These are phyloP conservation scores for Boletus rubescentipes DNA, from an alignment of 768 basidiomycete genomes.

Conservation along the genomic window DNA sequence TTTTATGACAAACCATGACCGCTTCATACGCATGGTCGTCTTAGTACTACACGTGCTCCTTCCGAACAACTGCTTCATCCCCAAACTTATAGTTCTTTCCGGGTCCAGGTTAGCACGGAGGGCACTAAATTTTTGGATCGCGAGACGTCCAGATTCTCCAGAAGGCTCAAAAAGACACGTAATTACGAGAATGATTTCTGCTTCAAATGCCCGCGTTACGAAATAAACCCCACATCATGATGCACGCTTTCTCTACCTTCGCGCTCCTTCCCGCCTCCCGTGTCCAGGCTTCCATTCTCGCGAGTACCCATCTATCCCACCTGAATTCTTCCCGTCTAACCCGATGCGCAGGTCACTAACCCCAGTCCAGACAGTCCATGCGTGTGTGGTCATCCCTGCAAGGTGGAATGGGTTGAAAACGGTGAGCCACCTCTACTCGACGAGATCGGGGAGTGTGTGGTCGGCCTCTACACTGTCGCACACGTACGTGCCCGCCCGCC, in stretches of 20 bases:
- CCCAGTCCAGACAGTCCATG: constrained; percentile 47
- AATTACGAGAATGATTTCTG: too few species aligned
- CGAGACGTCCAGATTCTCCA: too few species aligned
- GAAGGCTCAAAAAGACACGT: too few species aligned
- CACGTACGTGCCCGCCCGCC: constrained; percentile 39
- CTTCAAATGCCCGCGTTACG: too few species aligned
- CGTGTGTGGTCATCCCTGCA: constrained; percentile 52
- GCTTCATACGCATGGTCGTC: too few species aligned
- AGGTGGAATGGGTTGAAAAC: constrained; percentile 63
- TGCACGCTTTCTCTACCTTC: constrained; percentile 13
- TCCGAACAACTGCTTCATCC: too few species aligned
- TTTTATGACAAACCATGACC: too few species aligned
- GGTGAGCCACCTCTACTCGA: constrained; percentile 50
- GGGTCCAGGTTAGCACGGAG: too few species aligned
- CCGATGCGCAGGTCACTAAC: constrained; percentile 41
- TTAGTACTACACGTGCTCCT: too few species aligned
- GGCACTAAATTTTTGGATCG: too few species aligned
- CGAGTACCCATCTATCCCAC: not conserved
- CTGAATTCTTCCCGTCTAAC: not conserved
- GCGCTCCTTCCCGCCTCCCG: constrained; percentile 17
- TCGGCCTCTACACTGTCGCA: constrained; percentile 57
- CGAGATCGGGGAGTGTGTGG: constrained; percentile 49
- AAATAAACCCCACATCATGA: constrained; percentile 3
- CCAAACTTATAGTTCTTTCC: too few species aligned
- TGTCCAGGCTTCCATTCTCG: constrained; percentile 21